phyloP scores from a whole-genome alignment of 306 rosid genomes.

The Cotoneaster glaucophyllus region DNA sequence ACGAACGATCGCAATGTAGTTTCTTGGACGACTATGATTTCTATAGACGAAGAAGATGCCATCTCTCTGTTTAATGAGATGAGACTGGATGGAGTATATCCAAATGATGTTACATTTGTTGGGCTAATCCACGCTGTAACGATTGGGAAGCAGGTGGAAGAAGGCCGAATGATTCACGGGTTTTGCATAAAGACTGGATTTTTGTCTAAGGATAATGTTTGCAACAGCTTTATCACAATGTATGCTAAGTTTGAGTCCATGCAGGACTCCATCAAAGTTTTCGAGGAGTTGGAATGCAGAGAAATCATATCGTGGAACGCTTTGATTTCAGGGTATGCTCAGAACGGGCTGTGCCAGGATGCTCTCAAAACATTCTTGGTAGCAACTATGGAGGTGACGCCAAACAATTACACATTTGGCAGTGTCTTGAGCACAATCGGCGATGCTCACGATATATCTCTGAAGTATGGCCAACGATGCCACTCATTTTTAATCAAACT shows the following conservation, averaged over 20 bases:
- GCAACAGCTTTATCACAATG: conserved; percentile 84
- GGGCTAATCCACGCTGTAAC: conserved; percentile 67
- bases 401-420: conserved; percentile 77
- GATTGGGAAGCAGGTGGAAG: conserved; percentile 35
- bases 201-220: conserved; percentile 39
- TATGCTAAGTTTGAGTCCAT: conserved; percentile 62
- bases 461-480: conserved; percentile 66
- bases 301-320: conserved; percentile 86
- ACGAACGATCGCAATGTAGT: conserved; percentile 61
- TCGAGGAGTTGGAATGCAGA: conserved; percentile 55
- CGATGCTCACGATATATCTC: conserved; percentile 60
- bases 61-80: conserved; percentile 49
- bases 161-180: conserved; percentile 64
- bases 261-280: conserved; percentile 59
- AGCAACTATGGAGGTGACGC: conserved; percentile 49
- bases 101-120: conserved; percentile 72
- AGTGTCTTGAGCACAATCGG: conserved; percentile 79
- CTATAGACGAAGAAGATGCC: conserved; percentile 53
- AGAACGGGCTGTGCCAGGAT: conserved; percentile 52
- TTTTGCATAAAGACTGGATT: conserved; percentile 51
- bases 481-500: conserved; percentile 58
- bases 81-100: conserved; percentile 63
- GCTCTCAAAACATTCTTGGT: conserved; percentile 51
- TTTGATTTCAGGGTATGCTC: conserved; percentile 79
- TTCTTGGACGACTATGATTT: conserved; percentile 84